Conservation (phyloP, 345 rosid species). For the Geranium rotundifolium region DNA sequence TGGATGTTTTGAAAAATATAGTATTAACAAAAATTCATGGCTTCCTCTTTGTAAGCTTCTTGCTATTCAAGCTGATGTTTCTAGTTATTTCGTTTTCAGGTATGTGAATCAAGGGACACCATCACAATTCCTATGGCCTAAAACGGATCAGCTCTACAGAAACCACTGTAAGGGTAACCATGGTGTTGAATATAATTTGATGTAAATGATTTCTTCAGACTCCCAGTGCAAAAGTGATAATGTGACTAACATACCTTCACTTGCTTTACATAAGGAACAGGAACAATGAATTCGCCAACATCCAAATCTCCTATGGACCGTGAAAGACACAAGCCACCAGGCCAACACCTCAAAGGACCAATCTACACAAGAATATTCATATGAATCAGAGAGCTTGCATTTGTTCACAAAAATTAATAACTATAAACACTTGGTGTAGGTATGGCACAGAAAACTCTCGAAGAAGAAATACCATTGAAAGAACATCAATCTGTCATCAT, state of each 20-base stretch:
- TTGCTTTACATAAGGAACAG: conserved; percentile 98
- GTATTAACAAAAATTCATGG: background rate
- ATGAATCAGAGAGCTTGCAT: conserved; percentile 10
- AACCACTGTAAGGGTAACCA: background rate
- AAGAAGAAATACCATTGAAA: too few relatives aligned
- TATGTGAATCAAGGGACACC: background rate
- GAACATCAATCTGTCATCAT: background rate
- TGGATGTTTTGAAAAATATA: background rate
- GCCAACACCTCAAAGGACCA: conserved; percentile 99
- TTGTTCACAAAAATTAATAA: background rate
- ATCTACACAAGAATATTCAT: conserved; percentile 36
- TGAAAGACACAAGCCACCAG: conserved; percentile 98
- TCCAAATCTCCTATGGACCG: conserved; percentile 97
- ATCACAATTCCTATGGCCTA: background rate
- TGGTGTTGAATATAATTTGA: background rate
- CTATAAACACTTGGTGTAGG: background rate
- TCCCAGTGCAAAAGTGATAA: too few relatives aligned
- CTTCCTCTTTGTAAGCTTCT: background rate
- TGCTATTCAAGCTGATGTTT: background rate
- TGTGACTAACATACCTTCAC: background rate
- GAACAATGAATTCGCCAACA: conserved; percentile 94
- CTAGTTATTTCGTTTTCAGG: background rate
- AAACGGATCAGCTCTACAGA: background rate
- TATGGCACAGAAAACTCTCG: background rate
- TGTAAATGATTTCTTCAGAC: background rate